Base-by-base conservation (phyloP, 768 basidiomycete genomes). In the Trametes sanguinea region DNA sequence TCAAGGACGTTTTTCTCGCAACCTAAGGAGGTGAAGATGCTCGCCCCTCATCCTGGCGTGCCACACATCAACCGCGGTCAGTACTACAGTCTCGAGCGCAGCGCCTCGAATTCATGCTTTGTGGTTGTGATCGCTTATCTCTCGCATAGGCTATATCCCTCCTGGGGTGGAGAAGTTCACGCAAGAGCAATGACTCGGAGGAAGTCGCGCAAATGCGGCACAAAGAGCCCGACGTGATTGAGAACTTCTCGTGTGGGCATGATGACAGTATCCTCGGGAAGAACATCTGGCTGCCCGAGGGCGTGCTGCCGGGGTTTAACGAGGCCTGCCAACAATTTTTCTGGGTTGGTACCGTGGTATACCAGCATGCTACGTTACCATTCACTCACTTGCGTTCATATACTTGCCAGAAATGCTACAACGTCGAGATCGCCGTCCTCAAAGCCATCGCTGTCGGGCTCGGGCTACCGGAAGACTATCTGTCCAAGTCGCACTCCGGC, bases 261-360 rank as follows among this genome's bases (percentile, higher is more conserved):
- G 83, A 83, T 45, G 73, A 76, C 27, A 72, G 79, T 42, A 67
- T 68, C 7, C 62, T 50, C 35, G 77, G 80, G 72, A 82, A 82
- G 4, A 84, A 85, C 63, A 81, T 85, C 39, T 85, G 84, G 83
- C 77, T 80, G 9, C 78, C 81, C 0, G 83, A 83, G 7, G 75
- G 74, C 17, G 72, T 78, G 0, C 71, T 86, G 10, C 81, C 83
- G 0, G 83, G 80, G 0, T 84, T 85, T 67, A 79, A 75, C 52
- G 77, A 81, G 60, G 77, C 77, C 1, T 83, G 81, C 58, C 59
- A 81, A 5, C 75, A 80, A n/a, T 85, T 84, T 67, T 83, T 76
- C 60, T 78, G 71, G 71, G 71, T 70, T 44, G 0, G 61, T 30
- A 4, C 13, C 22, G 16, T 8, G 22, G 22, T 22, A 22, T 22